phyloP scores from a whole-genome alignment of 75 land plant genomes.

The Sequoia sempervirens region DNA sequence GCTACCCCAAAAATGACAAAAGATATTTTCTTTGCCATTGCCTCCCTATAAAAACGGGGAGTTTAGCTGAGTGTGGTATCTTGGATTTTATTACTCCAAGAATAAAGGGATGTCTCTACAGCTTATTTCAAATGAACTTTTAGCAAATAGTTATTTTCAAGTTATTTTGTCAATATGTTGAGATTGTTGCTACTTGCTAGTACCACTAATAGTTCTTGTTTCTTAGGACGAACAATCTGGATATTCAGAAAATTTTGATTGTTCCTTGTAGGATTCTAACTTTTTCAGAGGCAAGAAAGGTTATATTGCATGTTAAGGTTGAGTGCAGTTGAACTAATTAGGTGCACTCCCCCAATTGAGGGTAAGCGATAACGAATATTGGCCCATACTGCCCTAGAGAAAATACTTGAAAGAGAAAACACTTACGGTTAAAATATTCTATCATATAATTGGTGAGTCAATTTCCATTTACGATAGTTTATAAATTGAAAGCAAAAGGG shows the following conservation, averaged over 20 bases:
- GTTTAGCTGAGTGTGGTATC: background rate
- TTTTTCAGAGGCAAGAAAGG: background rate
- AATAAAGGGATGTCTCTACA: background rate
- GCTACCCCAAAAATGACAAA: too few relatives aligned
- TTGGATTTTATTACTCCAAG: background rate
- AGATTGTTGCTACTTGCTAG: background rate
- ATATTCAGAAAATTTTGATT: background rate
- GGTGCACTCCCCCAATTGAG: background rate
- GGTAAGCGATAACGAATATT: too few relatives aligned
- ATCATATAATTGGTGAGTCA: too few relatives aligned
- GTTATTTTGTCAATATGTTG: background rate
- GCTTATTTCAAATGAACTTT: background rate
- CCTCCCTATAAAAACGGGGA: background rate
- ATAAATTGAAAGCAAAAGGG: background rate
- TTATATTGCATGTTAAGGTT: background rate
- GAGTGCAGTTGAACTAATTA: background rate
- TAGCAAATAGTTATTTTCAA: background rate
- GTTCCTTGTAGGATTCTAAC: background rate
- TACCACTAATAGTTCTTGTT: background rate
- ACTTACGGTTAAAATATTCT: too few relatives aligned
- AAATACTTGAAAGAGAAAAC: background rate
- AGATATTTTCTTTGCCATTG: background rate
- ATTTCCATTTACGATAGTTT: background rate
- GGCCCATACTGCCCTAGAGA: background rate
- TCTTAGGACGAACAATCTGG: background rate